Percentiles rank a stretch among this genome's conserved stretches.
Evolutionary conservation across 106 monocot genomes (phyloP).

Genomic region (Allium cepa): DNA sequence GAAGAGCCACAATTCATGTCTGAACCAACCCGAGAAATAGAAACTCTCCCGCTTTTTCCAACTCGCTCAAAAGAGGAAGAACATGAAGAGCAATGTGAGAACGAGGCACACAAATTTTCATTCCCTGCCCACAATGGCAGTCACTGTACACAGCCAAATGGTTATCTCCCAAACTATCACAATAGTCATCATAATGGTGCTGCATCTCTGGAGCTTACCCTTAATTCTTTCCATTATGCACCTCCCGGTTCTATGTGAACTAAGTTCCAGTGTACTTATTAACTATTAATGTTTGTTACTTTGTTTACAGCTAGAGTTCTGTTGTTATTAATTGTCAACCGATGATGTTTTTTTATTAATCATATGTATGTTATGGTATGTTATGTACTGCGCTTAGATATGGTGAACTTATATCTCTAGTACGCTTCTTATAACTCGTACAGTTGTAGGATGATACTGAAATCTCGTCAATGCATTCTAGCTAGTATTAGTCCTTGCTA

Average conservation of each 20-base stretch:
- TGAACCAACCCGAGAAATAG: conserved; percentile 24
- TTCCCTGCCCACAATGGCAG: not conserved
- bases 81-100: conserved; percentile 1
- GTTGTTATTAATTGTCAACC: too few species aligned
- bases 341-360: too few species aligned
- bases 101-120: not conserved
- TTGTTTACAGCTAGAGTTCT: too few species aligned
- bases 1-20: not conserved
- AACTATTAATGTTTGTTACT: too few species aligned
- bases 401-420: too few species aligned
- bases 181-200: conserved; percentile 20
- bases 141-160: conserved; percentile 3
- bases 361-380: too few species aligned
- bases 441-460: too few species aligned
- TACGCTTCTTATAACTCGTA: too few species aligned
- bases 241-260: conserved; percentile 45
- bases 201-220: conserved; percentile 59
- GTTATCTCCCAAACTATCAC: conserved; percentile 1
- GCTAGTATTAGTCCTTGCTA: too few species aligned
- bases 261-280: not conserved
- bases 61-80: conserved; percentile 15
- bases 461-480: too few species aligned
- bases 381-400: too few species aligned
- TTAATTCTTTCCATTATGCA: conserved; percentile 62
- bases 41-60: conserved; percentile 90